phyloP scores from a whole-genome alignment of 768 basidiomycete genomes.

The Agaricus sinodeliciosus region DNA sequence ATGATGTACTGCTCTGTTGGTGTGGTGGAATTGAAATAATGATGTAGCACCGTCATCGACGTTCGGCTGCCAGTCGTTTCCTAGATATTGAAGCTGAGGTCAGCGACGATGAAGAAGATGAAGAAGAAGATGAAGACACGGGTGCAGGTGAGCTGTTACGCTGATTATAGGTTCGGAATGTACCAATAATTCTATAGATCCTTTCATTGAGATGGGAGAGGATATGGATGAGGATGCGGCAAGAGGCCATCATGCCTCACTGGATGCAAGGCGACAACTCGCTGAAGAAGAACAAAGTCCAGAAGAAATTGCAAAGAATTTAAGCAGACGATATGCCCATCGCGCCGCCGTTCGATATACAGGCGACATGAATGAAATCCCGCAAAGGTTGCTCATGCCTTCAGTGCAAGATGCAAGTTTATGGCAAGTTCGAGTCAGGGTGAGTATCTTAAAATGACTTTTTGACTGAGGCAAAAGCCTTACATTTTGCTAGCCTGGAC shows the following conservation, averaged over 20 bases:
- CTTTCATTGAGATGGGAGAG: constrained; percentile 64
- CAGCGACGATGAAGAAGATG: constrained; percentile 95
- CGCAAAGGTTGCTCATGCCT: constrained; percentile 92
- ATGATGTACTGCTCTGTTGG: neutral
- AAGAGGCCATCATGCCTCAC: constrained; percentile 57
- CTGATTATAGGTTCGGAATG: neutral
- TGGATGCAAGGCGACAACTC: constrained; percentile 56
- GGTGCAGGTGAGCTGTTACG: constrained; percentile 37
- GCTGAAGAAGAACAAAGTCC: constrained; percentile 74
- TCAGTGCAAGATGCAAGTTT: constrained; percentile 92
- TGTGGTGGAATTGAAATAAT: constrained; percentile 5
- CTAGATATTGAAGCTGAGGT: constrained; percentile 95
- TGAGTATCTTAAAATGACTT: constrained; percentile 23
- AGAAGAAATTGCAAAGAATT: constrained; percentile 76
- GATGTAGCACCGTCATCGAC: constrained; percentile 58
- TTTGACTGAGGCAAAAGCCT: neutral
- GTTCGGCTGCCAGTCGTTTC: constrained; percentile 67
- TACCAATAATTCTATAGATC: constrained; percentile 34
- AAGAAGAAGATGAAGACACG: constrained; percentile 74
- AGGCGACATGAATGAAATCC: constrained; percentile 90
- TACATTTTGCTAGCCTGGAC: constrained; percentile 55
- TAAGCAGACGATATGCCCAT: constrained; percentile 69
- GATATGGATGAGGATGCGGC: constrained; percentile 59
- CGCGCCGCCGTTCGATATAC: constrained; percentile 70
- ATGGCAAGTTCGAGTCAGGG: constrained; percentile 95